Base-by-base conservation (phyloP, 306 rosid species). In the Spatholobus suberectus region DNA sequence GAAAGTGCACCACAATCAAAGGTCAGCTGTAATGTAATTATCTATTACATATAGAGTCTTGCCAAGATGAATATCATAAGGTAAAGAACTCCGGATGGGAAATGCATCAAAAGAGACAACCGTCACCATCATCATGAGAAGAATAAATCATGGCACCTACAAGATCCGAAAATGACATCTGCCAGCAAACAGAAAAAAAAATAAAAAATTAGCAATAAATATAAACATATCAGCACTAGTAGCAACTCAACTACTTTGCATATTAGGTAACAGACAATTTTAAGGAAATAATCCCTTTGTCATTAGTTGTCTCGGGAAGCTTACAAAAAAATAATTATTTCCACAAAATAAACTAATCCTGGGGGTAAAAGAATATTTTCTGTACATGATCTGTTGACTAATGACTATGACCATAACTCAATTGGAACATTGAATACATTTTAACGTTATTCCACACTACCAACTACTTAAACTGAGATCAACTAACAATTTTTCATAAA, bases 151-250 rank as follows among this genome's bases (percentile, higher is more conserved):
- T 46, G 10, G 75, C 81, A 37, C 85, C 87, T 86, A 94, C 86
- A 92, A 76, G 85, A 91, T 89, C 90, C 87, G 89, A 83, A 94
- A 94, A 90, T 92, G 91, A 81, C 97, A 94, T 55, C 98, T 94
- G 96, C 93, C 86, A 87, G 79, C 82, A 85, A 86, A 88, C 70
- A 83, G 32, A 58, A 66, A 72, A 70, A 13, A 85, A 49, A 15
- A 49, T 49, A 85, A 49, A 15, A 49, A 15, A 54, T 76, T 52
- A 21, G 72, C 40, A 81, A 41, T 23, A 32, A 70, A 76, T 73
- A 73, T 17, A 81, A 52, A 34, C 13, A 76, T 43, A 78, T 34
- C 44, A 76, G 57, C 20, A 37, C 34, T 8, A 47, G 15, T 26
- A 75, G 54, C 46, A 74, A 73, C 55, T 2, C 23, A 20, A 41